phyloP scores from a whole-genome alignment of 495 filamentous ascomycete species.

The Collariella sp. region DNA sequence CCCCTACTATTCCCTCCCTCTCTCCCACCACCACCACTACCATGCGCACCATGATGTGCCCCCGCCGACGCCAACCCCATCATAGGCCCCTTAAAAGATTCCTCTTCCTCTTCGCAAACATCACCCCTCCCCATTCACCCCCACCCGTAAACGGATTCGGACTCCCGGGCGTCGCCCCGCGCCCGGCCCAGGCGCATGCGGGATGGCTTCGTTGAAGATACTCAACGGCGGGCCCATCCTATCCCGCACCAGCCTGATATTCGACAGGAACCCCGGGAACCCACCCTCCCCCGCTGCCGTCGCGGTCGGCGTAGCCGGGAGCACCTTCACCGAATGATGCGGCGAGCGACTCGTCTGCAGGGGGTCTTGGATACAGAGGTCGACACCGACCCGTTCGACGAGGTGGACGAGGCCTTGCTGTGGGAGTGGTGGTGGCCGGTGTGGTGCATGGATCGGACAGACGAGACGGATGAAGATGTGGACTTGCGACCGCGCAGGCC shows the following conservation, averaged over 20 bases:
- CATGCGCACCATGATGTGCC: background rate
- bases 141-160: slow-evolving; percentile 34
- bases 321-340: slow-evolving; percentile 84
- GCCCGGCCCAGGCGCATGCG: slow-evolving; percentile 1
- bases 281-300: too few species aligned
- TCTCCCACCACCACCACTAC: background rate
- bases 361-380: slow-evolving; percentile 57
- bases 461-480: slow-evolving; percentile 91
- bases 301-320: slow-evolving; percentile 84
- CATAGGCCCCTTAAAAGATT: slow-evolving; percentile 80
- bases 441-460: slow-evolving; percentile 84
- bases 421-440: slow-evolving; percentile 79
- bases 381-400: slow-evolving; percentile 66
- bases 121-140: slow-evolving; percentile 44
- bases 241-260: slow-evolving; percentile 75
- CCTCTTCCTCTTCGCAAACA: slow-evolving; percentile 86
- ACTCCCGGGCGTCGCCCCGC: slow-evolving; percentile 32
- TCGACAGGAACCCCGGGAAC: slow-evolving; percentile 78
- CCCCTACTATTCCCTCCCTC: slow-evolving; percentile 27
- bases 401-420: slow-evolving; percentile 89
- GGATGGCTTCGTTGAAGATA: slow-evolving; percentile 46
- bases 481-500: slow-evolving; percentile 86
- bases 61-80: slow-evolving; percentile 38
- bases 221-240: slow-evolving; percentile 32
- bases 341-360: slow-evolving; percentile 59